phyloP scores from a whole-genome alignment of 768 basidiomycete species.

The Tulasnella sp. region DNA sequence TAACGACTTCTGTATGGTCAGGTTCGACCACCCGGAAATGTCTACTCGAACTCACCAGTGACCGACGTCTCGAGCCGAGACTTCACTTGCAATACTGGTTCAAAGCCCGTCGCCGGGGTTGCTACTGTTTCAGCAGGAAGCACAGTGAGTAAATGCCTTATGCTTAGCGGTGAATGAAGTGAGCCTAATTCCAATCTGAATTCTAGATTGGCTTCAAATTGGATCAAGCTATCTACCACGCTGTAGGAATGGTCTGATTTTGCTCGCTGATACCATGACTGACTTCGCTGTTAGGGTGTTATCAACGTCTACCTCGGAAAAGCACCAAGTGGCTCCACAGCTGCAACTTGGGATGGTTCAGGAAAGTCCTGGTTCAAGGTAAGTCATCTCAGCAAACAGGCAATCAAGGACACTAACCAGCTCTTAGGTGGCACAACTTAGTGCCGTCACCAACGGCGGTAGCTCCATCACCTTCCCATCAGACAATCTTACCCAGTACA shows the following conservation, averaged over 20 bases:
- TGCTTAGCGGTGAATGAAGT: too few species aligned
- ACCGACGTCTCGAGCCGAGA: not conserved
- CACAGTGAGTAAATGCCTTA: not conserved
- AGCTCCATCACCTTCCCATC: slow-evolving; percentile 3
- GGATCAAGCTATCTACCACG: too few species aligned
- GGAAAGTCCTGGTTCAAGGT: not conserved
- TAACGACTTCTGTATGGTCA: too few species aligned
- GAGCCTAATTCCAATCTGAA: too few species aligned
- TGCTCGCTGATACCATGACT: too few species aligned
- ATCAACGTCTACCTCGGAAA: not conserved
- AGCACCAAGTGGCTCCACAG: not conserved
- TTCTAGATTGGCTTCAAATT: too few species aligned
- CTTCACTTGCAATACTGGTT: slow-evolving; percentile 5
- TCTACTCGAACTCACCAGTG: slow-evolving; percentile 6
- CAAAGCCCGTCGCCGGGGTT: not conserved
- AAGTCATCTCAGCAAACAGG: too few species aligned
- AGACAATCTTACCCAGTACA: not conserved
- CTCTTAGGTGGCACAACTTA: not conserved
- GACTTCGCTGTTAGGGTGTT: too few species aligned
- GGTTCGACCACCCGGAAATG: slow-evolving; percentile 7
- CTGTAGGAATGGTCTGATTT: too few species aligned
- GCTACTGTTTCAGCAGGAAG: slow-evolving; percentile 5
- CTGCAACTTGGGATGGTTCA: not conserved
- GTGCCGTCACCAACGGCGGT: slow-evolving; percentile 1
- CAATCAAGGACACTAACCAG: too few species aligned